Evolutionary conservation across 768 basidiomycete species (phyloP), one percentile per base, ranked within the genome.

Genomic region (Naganishia friedmannii): DNA sequence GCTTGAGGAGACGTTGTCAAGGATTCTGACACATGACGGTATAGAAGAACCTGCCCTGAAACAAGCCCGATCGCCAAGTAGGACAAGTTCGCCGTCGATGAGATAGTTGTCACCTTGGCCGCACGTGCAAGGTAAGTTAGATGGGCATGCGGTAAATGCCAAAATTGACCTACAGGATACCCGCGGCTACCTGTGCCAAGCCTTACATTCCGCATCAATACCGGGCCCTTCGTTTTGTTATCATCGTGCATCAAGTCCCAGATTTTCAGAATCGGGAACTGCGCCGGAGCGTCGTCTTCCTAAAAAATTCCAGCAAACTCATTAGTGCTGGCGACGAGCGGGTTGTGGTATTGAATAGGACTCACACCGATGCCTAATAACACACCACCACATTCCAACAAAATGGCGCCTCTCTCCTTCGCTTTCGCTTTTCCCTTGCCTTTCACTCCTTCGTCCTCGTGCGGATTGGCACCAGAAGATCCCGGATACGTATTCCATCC

Each of bases 1-100:
- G 89, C 69, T 85, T 21, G 84, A 81, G 13, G 88, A 87, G 21
- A 55, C 0, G 90, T 87, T 2, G 88, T 85, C 39, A 95, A 84
- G 0, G 93, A 93, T 78, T 97, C 93, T 78, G 94, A 89, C 23
- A 97, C 84, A 77, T 97, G 92, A 8, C 92, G 88, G 78, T 92
- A 95, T 19, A 96, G 84, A 10, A 98, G 85, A 19, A 96, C 94
- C 0, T 91, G 91, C 29, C 96, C 96, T 76, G 97, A 94, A 7
- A 88, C 93, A n/a, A 98, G 86, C 17, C 94, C 96, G 48, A 98
- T 86, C 7, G 94, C 89, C 29, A 99, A 87, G 79, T 93, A 91
- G 0, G 90, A 87, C 3, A 96, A 84, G 21, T 86, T 85, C 7
- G 87, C 82, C 0, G 94, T 90, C 26, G 93, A 83, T 0, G 93